These are phyloP conservation scores for Rugiboletus extremiorientalis DNA, from an alignment of 1,284 basidiomycete genomes.

Conservation along the genomic window DNA sequence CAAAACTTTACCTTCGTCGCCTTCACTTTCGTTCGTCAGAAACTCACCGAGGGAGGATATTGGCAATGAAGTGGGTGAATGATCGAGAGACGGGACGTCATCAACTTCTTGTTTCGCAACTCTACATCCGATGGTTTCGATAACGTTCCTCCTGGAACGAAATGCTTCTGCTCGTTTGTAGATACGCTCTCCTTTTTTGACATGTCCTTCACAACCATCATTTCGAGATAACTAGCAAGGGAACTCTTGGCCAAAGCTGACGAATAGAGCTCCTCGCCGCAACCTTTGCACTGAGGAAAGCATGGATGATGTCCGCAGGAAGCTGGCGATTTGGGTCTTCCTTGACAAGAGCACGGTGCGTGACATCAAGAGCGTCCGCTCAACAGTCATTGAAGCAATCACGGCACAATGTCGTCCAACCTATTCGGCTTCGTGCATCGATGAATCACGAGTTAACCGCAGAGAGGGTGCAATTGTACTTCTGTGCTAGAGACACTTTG, in stretches of 20 bases:
- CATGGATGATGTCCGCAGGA: constrained; percentile 20
- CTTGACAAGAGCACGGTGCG: constrained; percentile 36
- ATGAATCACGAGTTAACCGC: constrained; percentile 50
- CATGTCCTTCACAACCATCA: constrained; percentile 29
- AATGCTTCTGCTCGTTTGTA: too few species aligned
- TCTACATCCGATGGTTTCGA: neutral
- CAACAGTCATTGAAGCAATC: constrained; percentile 38
- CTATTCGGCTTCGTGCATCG: constrained; percentile 45
- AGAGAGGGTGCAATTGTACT: constrained; percentile 26
- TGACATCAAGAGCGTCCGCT: constrained; percentile 38
- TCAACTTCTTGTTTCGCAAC: neutral
- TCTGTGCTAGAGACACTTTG: constrained; percentile 31
- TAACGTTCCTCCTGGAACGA: too few species aligned
- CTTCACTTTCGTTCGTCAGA: constrained; percentile 3
- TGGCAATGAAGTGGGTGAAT: neutral
- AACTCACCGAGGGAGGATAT: neutral
- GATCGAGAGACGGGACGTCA: neutral
- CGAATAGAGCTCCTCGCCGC: constrained; percentile 34
- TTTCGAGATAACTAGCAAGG: constrained; percentile 32
- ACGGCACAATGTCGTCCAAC: constrained; percentile 46
- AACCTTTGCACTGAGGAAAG: constrained; percentile 35
- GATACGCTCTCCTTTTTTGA: too few species aligned
- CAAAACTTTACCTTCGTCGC: neutral
- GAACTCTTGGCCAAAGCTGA: constrained; percentile 29
- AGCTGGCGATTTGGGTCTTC: constrained; percentile 25